Base-by-base conservation (phyloP, 495 filamentous ascomycete genomes). In the Penicillium canariense region DNA sequence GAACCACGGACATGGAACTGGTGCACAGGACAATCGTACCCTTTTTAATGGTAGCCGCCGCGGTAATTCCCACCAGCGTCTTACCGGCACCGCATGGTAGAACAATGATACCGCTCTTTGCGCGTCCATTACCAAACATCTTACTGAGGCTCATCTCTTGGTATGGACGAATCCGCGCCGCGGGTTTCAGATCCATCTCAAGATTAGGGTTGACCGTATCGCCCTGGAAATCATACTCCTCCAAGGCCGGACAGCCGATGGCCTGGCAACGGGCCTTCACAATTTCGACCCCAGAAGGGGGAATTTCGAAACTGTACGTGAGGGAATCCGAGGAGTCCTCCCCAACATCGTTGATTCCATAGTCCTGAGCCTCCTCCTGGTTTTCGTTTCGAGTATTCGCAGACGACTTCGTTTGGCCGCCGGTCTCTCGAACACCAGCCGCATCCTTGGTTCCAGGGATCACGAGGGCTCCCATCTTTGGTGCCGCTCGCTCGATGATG, bases 91-190 rank as follows among this genome's bases (percentile, higher is more conserved):
- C 94, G 71, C 95, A 99, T 46, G 94, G 94, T 58, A 99, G 69
- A 39, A 99, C 94, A 54, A 99, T 97, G 59, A 99, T 96, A 59
- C 95, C 94, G 72, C 90, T 95, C 72, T 96, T 94, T 18, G 94
- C 91, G 66, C 94, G 84, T 50, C 91, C 92, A 65, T 99, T 99
- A 62, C 94, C 91, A 63, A 99, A 99, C 95, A 99, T 97, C 69
- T 99, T 97, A 72, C 88, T 91, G 26, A 99, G 78, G 59, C 89
- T 93, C 73, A 96, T 93, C 72, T 99, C 94, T 71, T 99, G 95
- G 62, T 97, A 97, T 28, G 56, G 66, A 47, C 68, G 66, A 42
- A 69, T 69, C n/a, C 62, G 49, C 4, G 65, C 65, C 8, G 65
- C 59, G 0, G 65, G 58, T 82, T 85, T 65, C 91, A 86, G 62